phyloP scores from a whole-genome alignment of 768 basidiomycete species.

The Pilatotrama ljubarskyi region DNA sequence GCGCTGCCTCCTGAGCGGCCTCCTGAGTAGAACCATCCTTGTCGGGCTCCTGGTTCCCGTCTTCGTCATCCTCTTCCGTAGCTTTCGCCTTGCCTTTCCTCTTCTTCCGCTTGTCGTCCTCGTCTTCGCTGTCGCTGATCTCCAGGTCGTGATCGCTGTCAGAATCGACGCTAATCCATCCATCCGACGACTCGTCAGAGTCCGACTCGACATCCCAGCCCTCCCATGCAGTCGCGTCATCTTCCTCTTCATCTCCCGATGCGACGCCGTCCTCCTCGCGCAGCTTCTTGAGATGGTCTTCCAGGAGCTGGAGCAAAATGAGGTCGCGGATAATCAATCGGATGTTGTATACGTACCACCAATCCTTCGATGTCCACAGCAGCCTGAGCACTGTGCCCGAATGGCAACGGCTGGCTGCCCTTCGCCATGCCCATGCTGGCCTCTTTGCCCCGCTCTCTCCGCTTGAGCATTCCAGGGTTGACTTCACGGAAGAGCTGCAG shows the following conservation, averaged over 20 bases:
- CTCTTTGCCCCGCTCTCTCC: conserved; percentile 89
- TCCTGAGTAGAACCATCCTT: conserved; percentile 24
- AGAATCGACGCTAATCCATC: conserved; percentile 80
- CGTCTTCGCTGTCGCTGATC: conserved; percentile 89
- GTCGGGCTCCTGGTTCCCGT: conserved; percentile 67
- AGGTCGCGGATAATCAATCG: neutral
- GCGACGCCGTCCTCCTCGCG: conserved; percentile 57
- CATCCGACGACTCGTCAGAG: conserved; percentile 55
- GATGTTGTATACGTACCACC: conserved; percentile 49
- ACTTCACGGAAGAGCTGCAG: conserved; percentile 93
- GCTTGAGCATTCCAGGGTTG: conserved; percentile 89
- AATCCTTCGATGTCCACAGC: conserved; percentile 90
- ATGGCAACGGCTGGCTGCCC: conserved; percentile 71
- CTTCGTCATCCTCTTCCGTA: conserved; percentile 46
- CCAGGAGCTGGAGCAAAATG: conserved; percentile 61
- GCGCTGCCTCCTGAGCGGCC: conserved; percentile 29
- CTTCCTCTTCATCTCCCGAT: conserved; percentile 52
- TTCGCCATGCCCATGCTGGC: conserved; percentile 74
- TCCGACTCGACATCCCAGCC: conserved; percentile 88
- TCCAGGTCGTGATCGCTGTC: conserved; percentile 67
- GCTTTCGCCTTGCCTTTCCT: conserved; percentile 24
- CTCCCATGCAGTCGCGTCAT: conserved; percentile 76
- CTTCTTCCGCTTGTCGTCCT: conserved; percentile 36
- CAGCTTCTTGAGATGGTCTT: conserved; percentile 77
- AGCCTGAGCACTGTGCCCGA: conserved; percentile 74